These are phyloP conservation scores for Leptoxyphium fumago DNA, from an alignment of 2,329 filamentous ascomycete species.

Conservation along the genomic window DNA sequence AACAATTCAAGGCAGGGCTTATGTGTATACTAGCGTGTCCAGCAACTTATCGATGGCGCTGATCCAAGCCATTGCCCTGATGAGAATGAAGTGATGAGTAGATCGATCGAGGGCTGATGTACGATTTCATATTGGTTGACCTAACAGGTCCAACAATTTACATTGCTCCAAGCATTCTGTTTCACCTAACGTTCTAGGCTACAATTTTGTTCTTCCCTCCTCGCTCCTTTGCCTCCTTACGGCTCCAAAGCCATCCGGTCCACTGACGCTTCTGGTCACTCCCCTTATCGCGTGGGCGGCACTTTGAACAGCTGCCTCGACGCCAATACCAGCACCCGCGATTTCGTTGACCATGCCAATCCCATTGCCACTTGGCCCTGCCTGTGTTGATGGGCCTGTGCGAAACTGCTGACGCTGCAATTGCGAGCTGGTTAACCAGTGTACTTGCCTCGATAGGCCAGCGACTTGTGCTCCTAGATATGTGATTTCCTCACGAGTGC, in stretches of 20 bases:
- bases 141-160: too few species aligned
- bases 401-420: slow-evolving; percentile 27
- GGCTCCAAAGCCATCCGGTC: slow-evolving; percentile 3
- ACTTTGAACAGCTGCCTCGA: slow-evolving; percentile 2
- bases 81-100: too few species aligned
- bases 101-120: too few species aligned
- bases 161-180: too few species aligned
- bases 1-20: too few species aligned
- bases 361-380: slow-evolving; percentile 2
- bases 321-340: slow-evolving; percentile 13
- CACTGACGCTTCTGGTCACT: slow-evolving; percentile 14
- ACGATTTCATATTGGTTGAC: too few species aligned
- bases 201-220: slow-evolving; percentile 23
- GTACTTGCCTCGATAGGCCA: slow-evolving; percentile 44
- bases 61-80: too few species aligned
- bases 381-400: slow-evolving; percentile 6
- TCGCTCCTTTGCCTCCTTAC: slow-evolving; percentile 19
- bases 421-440: slow-evolving; percentile 46
- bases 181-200: background rate
- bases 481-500: slow-evolving; percentile 46
- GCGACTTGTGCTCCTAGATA: slow-evolving; percentile 46
- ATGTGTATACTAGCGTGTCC: too few species aligned
- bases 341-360: slow-evolving; percentile 10
- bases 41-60: too few species aligned
- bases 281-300: slow-evolving; percentile 14